Conservation (phyloP, 306 rosid species). For the Prunus campanulata region DNA sequence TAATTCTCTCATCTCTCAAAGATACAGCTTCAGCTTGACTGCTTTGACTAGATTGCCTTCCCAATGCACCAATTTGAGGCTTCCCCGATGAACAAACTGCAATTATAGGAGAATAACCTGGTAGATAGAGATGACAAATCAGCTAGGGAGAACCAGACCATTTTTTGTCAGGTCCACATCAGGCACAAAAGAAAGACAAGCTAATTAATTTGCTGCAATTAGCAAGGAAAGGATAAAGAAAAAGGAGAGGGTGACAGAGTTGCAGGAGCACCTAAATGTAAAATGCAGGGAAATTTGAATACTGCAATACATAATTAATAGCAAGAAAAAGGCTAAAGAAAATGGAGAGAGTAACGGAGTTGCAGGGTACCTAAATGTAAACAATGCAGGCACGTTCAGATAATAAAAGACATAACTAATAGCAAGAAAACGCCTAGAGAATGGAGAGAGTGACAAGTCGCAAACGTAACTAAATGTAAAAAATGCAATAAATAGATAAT, state of each 20-base stretch:
- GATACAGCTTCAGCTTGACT: slow-evolving; percentile 43
- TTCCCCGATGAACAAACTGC: slow-evolving; percentile 51
- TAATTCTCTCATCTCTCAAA: slow-evolving; percentile 41
- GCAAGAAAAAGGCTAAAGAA: neutral
- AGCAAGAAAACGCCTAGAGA: slow-evolving; percentile 16
- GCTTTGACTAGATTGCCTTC: slow-evolving; percentile 49
- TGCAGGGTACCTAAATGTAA: neutral
- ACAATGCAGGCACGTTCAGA: neutral
- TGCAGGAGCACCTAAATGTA: neutral
- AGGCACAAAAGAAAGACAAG: slow-evolving; percentile 13
- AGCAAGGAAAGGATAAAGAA: slow-evolving; percentile 20
- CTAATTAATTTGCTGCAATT: slow-evolving; percentile 7
- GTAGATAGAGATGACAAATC: slow-evolving; percentile 28
- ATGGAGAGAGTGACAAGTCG: neutral
- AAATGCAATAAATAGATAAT: neutral
- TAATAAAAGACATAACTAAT: neutral
- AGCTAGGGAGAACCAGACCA: slow-evolving; percentile 19
- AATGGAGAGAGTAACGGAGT: neutral
- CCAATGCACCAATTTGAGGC: slow-evolving; percentile 41
- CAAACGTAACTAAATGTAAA: neutral
- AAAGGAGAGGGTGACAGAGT: neutral
- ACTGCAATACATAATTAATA: neutral
- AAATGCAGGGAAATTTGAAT: neutral
- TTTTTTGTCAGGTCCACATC: slow-evolving; percentile 6
- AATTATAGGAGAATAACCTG: slow-evolving; percentile 47